Evolutionary conservation across 2,329 filamentous ascomycete species (phyloP), one percentile per base, ranked within the genome.

Genomic region (Sarocladiaceae sp.): DNA sequence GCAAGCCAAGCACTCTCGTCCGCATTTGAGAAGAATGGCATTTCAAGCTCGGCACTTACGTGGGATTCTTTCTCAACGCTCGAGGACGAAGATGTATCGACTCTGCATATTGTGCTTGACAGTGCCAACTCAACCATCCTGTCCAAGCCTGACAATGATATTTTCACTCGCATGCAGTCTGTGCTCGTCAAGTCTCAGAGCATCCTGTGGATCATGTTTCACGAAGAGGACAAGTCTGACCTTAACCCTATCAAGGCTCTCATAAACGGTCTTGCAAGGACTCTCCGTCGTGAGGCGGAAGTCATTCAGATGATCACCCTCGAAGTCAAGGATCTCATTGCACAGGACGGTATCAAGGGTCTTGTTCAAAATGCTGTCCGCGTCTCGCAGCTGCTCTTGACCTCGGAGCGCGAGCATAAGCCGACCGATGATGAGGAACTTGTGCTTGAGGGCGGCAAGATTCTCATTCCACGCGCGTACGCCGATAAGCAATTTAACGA

Each of bases 251-350:
- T 47, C 42, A 28, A 47, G 10, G 20, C 13, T 13, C 42, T 23
- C 8, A 12, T 18, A 17, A 39, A 13, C n/a, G 49, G 49, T 6
- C 36, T 52, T 28, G 12, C 36, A 10, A 37, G 50, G 3, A 36
- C 10, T 20, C 15, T 47, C 22, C 50, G 40, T n/a, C 22, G 36
- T 13, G 50, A 52, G 23, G 35, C 46, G 18, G 36, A 44, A 15
- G 39, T 22, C 17, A 8, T 36, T n/a, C 8, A 18, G 13, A 13
- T 42, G 18, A 28, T 25, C 23, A 52, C 50, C 8, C 11, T 52
- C n/a, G 50, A 52, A 26, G 18, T 52, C 25, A 39, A 33, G n/a
- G 17, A 22, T 15, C 12, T 23, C 22, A 4, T 20, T 7, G 12
- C 20, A 12, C 22, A 47, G 13, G 25, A 26, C 17, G 6, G 18